phyloP scores from a whole-genome alignment of 169 alveolate genomes.

The Plasmodium vivax region DNA sequence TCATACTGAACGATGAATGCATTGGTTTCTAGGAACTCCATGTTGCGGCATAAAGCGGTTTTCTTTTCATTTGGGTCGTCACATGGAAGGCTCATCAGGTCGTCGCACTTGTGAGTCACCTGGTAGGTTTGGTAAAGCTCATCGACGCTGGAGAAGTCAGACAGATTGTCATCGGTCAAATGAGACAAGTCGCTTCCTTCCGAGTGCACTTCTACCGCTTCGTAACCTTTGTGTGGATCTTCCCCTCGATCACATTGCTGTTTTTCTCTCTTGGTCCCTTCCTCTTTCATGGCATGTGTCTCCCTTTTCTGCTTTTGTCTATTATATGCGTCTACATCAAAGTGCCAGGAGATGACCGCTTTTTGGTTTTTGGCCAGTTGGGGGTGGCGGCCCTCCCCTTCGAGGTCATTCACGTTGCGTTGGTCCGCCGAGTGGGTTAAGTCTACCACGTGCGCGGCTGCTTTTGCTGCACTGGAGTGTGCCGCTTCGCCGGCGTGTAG shows the following conservation, averaged over 20 bases:
- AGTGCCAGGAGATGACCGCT: slow-evolving; percentile 19
- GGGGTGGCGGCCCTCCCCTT: not conserved
- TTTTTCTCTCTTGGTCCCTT: not conserved
- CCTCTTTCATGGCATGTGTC: not conserved
- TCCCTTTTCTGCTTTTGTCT: not conserved
- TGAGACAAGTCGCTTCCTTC: not conserved
- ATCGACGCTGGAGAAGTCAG: not conserved
- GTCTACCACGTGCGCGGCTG: not conserved
- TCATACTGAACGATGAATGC: slow-evolving; percentile 47
- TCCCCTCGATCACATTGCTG: not conserved
- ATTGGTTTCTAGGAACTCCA: slow-evolving; percentile 23
- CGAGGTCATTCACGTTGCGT: not conserved
- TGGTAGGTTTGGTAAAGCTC: slow-evolving; percentile 19
- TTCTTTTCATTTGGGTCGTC: not conserved
- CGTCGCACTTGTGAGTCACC: not conserved
- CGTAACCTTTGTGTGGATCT: not conserved
- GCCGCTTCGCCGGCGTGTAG: too few species aligned
- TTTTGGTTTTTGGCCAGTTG: not conserved
- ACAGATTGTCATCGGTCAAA: slow-evolving; percentile 11
- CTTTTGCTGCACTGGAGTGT: too few species aligned
- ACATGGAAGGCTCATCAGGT: slow-evolving; percentile 20
- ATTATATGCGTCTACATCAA: slow-evolving; percentile 28
- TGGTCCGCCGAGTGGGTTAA: not conserved
- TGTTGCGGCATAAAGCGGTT: not conserved
- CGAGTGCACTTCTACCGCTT: not conserved